Percentiles rank a stretch among this genome's conserved stretches.
Evolutionary conservation across 805 yeast genomes (phyloP).

Genomic region (Metschnikowia kofuensis): DNA sequence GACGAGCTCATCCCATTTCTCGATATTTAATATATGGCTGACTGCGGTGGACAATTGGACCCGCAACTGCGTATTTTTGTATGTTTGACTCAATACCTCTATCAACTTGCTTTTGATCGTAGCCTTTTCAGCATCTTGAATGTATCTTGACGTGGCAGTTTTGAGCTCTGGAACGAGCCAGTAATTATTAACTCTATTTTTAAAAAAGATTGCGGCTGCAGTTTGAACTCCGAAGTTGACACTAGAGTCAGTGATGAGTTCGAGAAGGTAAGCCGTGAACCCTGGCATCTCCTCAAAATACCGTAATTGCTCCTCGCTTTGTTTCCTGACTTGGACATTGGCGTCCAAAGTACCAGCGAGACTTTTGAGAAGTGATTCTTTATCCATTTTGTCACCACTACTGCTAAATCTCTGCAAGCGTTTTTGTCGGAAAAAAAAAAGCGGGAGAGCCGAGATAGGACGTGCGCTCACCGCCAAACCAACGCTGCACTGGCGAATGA

Average conservation of each 20-base stretch:
- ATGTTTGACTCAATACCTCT: conserved; percentile 32
- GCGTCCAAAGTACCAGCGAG: conserved; percentile 56
- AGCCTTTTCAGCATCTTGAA: conserved; percentile 34
- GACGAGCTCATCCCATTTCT: conserved; percentile 42
- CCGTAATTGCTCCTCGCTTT: conserved; percentile 50
- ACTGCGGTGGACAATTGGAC: conserved; percentile 59
- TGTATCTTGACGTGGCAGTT: conserved; percentile 21
- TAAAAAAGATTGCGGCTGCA: conserved; percentile 44
- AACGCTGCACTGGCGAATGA: no score
- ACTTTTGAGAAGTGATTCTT: conserved; percentile 46
- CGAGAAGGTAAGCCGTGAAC: conserved; percentile 53
- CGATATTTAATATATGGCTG: conserved; percentile 49
- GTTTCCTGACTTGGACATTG: conserved; percentile 46
- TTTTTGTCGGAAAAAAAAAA: background rate
- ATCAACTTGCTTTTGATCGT: conserved; percentile 36
- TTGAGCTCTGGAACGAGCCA: conserved; percentile 38
- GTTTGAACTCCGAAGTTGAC: conserved; percentile 43
- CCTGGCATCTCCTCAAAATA: conserved; percentile 56
- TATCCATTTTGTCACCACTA: conserved; percentile 37
- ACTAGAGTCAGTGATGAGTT: conserved; percentile 44
- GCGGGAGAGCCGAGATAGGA: conserved; percentile 1
- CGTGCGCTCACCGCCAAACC: conserved; percentile 10
- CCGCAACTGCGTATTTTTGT: conserved; percentile 37
- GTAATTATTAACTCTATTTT: conserved; percentile 36
- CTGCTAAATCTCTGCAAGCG: background rate